Evolutionary conservation across 306 rosid species (phyloP), one percentile per base, ranked within the genome.

Genomic region (Corylus americana): DNA sequence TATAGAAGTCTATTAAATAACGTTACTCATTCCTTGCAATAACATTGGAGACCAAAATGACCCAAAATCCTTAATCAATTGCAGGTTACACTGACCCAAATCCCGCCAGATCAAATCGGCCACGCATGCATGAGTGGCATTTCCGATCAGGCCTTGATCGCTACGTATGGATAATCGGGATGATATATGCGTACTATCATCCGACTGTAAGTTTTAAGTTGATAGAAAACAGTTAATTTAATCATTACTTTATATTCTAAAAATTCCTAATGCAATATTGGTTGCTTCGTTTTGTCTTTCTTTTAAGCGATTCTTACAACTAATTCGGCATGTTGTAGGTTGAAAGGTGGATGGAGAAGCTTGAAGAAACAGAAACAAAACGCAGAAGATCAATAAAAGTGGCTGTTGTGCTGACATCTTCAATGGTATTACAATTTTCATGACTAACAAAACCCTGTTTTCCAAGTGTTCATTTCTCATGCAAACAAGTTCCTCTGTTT

Each of bases 71-170:
- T 73, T 11, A 63, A 77, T 67, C 59, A 63, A 55, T 61, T 78
- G 79, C 89, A 92, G 97, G 91, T 78, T 92, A 92, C 77, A 83
- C 87, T 11, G 96, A 90, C 59, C 96, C 97, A 50, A 78, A 83
- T 81, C 91, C 91, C 55, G 55, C 92, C 29, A 89, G 81, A 81
- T 75, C 89, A 73, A 88, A 90, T 9, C 25, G 89, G 27, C 77
- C 98, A 6, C 90, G 63, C 73, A 79, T 95, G 89, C 94, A 87
- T 77, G 99, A 95, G 79, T 95, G 98, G 99, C 93, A 91, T 84
- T 95, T 95, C 74, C 94, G 99, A 74, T 89, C 98, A 0, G 99
- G 97, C 72, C 96, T 95, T 77, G 99, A 95, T 86, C 97, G 99
- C 78, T 93, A 95, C 84, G 88, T 95, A 81, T 95, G 99, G 97